Conservation (phyloP, 805 yeast species). For the Citeromyces matritensis region DNA sequence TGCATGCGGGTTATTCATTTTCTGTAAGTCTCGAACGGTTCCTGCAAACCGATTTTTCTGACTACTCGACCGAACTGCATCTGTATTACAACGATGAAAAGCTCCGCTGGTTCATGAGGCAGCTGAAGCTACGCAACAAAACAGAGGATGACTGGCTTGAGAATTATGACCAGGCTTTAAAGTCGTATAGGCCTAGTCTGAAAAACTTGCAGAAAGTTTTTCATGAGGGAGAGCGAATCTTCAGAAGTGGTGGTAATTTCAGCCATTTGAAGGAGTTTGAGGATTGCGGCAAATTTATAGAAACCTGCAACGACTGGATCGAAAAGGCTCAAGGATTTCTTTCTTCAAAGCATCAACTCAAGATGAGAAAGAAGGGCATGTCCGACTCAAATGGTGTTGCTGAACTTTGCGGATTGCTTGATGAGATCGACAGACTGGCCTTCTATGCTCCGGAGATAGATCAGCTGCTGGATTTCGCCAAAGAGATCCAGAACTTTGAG, state of each 20-base stretch:
- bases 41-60: constrained; percentile 6
- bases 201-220: constrained; percentile 26
- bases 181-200: constrained; percentile 28
- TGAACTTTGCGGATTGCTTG: constrained; percentile 21
- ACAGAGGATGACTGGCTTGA: constrained; percentile 34
- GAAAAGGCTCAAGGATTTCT: constrained; percentile 39
- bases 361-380: constrained; percentile 7
- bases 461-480: constrained; percentile 35
- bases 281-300: constrained; percentile 23
- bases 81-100: constrained; percentile 36
- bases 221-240: constrained; percentile 39
- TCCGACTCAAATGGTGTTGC: constrained; percentile 10
- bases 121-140: constrained; percentile 10
- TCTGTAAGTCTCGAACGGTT: constrained; percentile 17
- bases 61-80: constrained; percentile 24
- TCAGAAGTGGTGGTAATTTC: constrained; percentile 5
- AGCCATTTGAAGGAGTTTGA: constrained; percentile 8
- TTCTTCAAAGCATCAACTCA: constrained; percentile 29
- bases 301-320: constrained; percentile 31
- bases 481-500: constrained; percentile 36
- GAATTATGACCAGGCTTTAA: constrained; percentile 25
- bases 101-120: constrained; percentile 20
- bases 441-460: constrained; percentile 45
- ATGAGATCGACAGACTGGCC: constrained; percentile 30
- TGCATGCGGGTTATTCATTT: constrained; percentile 13